A percentile compares a stretch with the other conserved stretches of the same genome.
Conservation (phyloP, 176 grass and related monocot genomes). For the Poa pratensis region DNA sequence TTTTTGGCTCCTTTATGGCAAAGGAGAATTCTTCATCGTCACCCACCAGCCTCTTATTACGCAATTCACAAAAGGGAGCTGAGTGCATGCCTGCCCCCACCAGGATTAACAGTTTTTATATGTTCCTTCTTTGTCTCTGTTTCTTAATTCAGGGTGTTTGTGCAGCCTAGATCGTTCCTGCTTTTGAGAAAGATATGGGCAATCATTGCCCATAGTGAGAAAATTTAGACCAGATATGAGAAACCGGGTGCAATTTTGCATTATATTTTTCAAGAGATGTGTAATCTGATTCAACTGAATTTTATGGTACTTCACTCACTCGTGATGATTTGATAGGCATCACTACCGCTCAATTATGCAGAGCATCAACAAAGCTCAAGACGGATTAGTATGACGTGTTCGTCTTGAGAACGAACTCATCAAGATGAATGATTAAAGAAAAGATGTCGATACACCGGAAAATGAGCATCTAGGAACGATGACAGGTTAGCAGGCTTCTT, state of each 20-base stretch:
- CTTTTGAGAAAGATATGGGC: constrained; percentile 45
- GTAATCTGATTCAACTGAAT: not conserved
- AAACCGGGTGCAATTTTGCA: not conserved
- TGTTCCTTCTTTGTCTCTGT: constrained; percentile 29
- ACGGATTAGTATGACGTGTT: not conserved
- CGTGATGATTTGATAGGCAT: not conserved
- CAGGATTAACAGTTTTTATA: not conserved
- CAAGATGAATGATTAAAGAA: constrained; percentile 17
- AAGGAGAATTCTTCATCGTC: constrained; percentile 65
- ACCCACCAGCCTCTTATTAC: constrained; percentile 59
- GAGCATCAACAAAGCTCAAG: not conserved
- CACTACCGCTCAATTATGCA: constrained; percentile 5
- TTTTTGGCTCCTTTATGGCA: constrained; percentile 58
- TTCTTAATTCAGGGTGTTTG: constrained; percentile 35
- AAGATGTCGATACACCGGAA: not conserved
- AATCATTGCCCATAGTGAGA: constrained; percentile 44
- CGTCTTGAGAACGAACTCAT: not conserved
- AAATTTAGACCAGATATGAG: constrained; percentile 9
- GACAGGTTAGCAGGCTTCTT: constrained; percentile 44
- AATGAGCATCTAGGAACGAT: constrained; percentile 18
- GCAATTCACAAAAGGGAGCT: constrained; percentile 44
- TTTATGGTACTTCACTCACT: not conserved
- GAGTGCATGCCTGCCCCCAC: constrained; percentile 47
- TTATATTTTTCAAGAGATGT: not conserved
- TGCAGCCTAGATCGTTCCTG: constrained; percentile 38